Base-by-base conservation (phyloP, 2,329 filamentous ascomycete species). In the Ciborinia camelliae region DNA sequence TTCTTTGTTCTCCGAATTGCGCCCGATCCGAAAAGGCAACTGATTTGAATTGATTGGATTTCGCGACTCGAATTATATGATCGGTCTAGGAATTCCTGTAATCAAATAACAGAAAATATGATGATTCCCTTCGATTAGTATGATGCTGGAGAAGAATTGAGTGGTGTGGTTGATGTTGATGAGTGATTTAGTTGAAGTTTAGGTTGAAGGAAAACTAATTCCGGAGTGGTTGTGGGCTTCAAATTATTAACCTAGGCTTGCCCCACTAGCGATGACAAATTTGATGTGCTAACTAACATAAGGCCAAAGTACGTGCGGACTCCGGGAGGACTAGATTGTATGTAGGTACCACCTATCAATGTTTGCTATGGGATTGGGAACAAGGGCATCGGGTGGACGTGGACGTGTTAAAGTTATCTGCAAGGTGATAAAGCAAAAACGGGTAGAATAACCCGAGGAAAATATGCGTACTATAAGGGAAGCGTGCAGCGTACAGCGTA, bases 191-290 rank as follows among this genome's bases (percentile, higher is more conserved):
- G 20, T 30, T 43, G 37, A 57, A 18, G 18, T 37, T 57, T n/a
- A 30, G 37, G 54, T 58, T 32, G 54, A 51, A 10, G 14, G 35
- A 51, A 39, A 48, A 41, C 26, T 28, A 62, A 54, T 62, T 54
- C 59, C 35, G 59, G 47, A 62, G 47, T 30, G 47, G 53, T 52
- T 53, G 59, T 53, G 59, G 48, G 23, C 28, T 59, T 35, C 30
- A 15, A 35, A 39, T 39, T n/a, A 28, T 60, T n/a, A 20, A 26
- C 2, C 15, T 43, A 20, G 7, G 26, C 32, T 62, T 62, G 59
- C 59, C 59, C 59, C 59, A 55, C 59, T 55, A 23, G 20, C n/a
- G 45, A 62, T 62, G 59, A 62, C 59, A 62, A 62, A 62, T 62
- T 43, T 45, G 6, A 32, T 23, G 20, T 28, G 8, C n/a, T 45